Evolutionary conservation across 208 protist genomes (phyloP).

Genomic region (Crithidia thermophila): DNA sequence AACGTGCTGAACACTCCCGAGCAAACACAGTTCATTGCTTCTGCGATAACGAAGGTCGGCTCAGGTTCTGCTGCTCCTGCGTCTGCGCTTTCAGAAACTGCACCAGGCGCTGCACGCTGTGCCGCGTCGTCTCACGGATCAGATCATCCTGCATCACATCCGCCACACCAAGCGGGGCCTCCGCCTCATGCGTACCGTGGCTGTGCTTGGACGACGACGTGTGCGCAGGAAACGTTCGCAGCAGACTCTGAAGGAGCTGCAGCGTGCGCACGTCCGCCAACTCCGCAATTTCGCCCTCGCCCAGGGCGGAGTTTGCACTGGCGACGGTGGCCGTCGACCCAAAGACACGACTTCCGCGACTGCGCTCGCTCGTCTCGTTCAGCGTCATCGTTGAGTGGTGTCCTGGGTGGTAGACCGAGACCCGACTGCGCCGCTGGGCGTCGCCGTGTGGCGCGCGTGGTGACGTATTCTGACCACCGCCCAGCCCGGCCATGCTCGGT

Average conservation of each 20-base stretch:
- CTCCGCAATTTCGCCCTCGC: slow-evolving; percentile 10
- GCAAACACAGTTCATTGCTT: no score
- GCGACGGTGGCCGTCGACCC: not conserved
- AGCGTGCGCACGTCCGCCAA: slow-evolving; percentile 22
- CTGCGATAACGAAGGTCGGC: not conserved
- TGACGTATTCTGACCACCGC: not conserved
- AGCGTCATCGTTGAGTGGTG: not conserved
- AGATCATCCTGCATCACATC: slow-evolving; percentile 13
- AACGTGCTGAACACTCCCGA: no score
- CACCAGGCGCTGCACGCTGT: slow-evolving; percentile 37
- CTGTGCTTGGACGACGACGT: no score
- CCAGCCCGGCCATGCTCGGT: no score
- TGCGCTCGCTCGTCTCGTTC: not conserved
- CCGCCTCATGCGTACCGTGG: not conserved
- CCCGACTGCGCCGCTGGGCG: not conserved
- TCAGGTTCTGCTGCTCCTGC: slow-evolving; percentile 9
- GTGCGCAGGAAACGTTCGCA: slow-evolving; percentile 5
- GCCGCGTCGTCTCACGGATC: not conserved
- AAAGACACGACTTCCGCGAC: not conserved
- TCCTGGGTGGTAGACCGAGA: not conserved
- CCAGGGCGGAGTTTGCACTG: not conserved
- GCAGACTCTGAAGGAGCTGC: slow-evolving; percentile 30
- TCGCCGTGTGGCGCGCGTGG: not conserved
- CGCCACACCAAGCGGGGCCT: not conserved
- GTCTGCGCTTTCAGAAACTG: slow-evolving; percentile 23